Evolutionary conservation across 495 filamentous ascomycete genomes (phyloP).

Genomic region (Hypoxylon cercidicola): DNA sequence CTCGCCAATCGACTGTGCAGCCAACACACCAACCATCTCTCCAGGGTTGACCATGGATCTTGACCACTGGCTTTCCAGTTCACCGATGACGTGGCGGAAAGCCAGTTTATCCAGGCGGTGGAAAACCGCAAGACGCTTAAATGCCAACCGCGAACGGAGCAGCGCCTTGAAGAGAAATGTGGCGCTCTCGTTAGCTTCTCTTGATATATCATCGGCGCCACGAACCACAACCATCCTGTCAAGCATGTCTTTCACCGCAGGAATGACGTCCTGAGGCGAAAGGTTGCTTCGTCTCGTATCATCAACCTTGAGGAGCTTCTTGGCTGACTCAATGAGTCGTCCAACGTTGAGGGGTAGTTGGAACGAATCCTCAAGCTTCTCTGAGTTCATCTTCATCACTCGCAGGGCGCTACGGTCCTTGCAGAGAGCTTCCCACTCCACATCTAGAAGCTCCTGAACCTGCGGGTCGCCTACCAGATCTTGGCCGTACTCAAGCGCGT

Average conservation of each 20-base stretch:
- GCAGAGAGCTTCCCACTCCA: slow-evolving; percentile 83
- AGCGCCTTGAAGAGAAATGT: slow-evolving; percentile 92
- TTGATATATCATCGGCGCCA: slow-evolving; percentile 81
- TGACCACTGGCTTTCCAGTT: slow-evolving; percentile 86
- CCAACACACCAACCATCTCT: slow-evolving; percentile 98
- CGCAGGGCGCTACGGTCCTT: slow-evolving; percentile 81
- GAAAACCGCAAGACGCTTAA: slow-evolving; percentile 86
- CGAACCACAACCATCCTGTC: slow-evolving; percentile 83
- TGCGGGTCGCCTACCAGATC: slow-evolving; percentile 88
- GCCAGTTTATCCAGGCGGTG: slow-evolving; percentile 89
- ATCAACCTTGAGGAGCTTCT: slow-evolving; percentile 89
- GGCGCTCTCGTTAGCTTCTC: slow-evolving; percentile 87
- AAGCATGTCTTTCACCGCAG: slow-evolving; percentile 78
- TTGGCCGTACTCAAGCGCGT: slow-evolving; percentile 83
- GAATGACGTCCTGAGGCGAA: slow-evolving; percentile 88
- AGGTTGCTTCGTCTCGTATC: slow-evolving; percentile 86
- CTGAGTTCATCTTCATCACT: slow-evolving; percentile 54
- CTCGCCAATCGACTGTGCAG: slow-evolving; percentile 98
- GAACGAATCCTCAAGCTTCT: slow-evolving; percentile 80
- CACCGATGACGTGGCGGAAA: slow-evolving; percentile 91
- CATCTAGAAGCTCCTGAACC: slow-evolving; percentile 85
- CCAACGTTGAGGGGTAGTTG: slow-evolving; percentile 92
- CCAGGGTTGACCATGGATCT: slow-evolving; percentile 84
- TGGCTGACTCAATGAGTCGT: slow-evolving; percentile 89
- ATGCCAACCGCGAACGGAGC: slow-evolving; percentile 87